Evolutionary conservation across 2,329 filamentous ascomycete genomes (phyloP), one percentile per base, ranked within the genome.

Genomic region (Cladosporium sp.): DNA sequence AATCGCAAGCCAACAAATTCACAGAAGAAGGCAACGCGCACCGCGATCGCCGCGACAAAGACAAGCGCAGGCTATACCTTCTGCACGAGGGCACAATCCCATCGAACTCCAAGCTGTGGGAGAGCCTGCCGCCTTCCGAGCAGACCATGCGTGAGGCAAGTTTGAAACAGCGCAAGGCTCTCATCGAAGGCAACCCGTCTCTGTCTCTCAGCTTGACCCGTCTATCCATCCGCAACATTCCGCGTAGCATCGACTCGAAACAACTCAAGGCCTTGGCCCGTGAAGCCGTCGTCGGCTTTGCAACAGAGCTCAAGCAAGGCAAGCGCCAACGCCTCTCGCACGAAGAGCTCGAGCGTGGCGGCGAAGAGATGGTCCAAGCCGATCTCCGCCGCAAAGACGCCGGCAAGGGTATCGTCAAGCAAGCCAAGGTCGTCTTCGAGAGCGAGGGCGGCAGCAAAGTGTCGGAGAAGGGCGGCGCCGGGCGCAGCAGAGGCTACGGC

Each of bases 401-500:
- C 73, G 89, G 90, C 57, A 94, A 93, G 71, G 91, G 88, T 68
- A 82, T 99, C 51, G 91, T 99, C 43, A 88, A 86, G 67, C 94
- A 99, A 76, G 89, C 93, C 58, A 99, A 97, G 80, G 84, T 99
- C 57, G 89, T 97, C 38, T 97, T 94, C 69, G 94, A 99, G 77
- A 89, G 88, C 58, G 84, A 84, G 37, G 86, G 94, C 66, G 94
- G 94, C 47, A 85, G 85, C 69, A 97, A 97, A 77, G 85, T 96
- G 14, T 76, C 82, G 8, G 92, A 96, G 75, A 81, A 84, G 43
- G 85, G 80, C 52, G 91, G 89, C 7, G 91, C 86, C 6, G 92
- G 92, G 49, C 84, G 89, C 71, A 94, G 89, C 72, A 85, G 93
- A 72, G 94, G 94, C 5, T 99, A 99, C 72, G 94, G 95, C 12